Percentiles rank a stretch among this genome's conserved stretches.
phyloP scores from a whole-genome alignment of 805 yeast species.

The Wickerhamiella cacticola region DNA sequence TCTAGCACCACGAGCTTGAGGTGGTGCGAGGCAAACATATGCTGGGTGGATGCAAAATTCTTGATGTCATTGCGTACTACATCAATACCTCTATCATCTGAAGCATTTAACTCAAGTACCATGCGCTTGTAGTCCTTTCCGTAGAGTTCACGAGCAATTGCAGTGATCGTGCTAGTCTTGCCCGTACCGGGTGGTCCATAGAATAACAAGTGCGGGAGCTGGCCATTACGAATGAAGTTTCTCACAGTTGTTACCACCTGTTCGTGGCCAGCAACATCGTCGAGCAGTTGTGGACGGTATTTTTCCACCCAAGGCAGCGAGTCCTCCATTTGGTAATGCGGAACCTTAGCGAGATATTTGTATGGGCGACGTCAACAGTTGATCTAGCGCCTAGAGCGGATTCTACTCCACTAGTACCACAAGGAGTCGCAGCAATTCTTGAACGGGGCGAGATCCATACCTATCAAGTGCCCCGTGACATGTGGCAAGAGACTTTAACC shows the following conservation, averaged over 20 bases:
- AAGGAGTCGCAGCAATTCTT: slow-evolving; percentile 2
- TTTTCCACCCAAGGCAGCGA: slow-evolving; percentile 62
- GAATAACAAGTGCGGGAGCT: slow-evolving; percentile 80
- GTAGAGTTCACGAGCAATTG: slow-evolving; percentile 75
- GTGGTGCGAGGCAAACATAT: slow-evolving; percentile 64
- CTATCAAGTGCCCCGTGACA: slow-evolving; percentile 24
- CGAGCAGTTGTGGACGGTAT: slow-evolving; percentile 73
- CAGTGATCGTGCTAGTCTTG: slow-evolving; percentile 80
- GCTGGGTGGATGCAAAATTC: slow-evolving; percentile 91
- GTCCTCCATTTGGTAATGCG: no score
- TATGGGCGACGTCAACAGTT: neutral
- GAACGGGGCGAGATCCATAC: slow-evolving; percentile 16
- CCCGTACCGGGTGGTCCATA: slow-evolving; percentile 97
- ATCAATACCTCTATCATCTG: slow-evolving; percentile 97
- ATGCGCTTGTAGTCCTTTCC: slow-evolving; percentile 73
- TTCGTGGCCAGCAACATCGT: slow-evolving; percentile 84
- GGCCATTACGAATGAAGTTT: slow-evolving; percentile 69
- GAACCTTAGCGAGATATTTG: neutral
- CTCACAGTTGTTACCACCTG: slow-evolving; percentile 77
- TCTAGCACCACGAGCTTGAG: slow-evolving; percentile 86
- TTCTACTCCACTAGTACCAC: slow-evolving; percentile 9
- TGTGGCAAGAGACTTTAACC: slow-evolving; percentile 2
- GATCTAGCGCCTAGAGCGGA: neutral
- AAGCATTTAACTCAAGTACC: slow-evolving; percentile 93
- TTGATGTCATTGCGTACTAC: slow-evolving; percentile 95